phyloP scores from a whole-genome alignment of 495 filamentous ascomycete genomes.

The Clavariopsis aquatica region DNA sequence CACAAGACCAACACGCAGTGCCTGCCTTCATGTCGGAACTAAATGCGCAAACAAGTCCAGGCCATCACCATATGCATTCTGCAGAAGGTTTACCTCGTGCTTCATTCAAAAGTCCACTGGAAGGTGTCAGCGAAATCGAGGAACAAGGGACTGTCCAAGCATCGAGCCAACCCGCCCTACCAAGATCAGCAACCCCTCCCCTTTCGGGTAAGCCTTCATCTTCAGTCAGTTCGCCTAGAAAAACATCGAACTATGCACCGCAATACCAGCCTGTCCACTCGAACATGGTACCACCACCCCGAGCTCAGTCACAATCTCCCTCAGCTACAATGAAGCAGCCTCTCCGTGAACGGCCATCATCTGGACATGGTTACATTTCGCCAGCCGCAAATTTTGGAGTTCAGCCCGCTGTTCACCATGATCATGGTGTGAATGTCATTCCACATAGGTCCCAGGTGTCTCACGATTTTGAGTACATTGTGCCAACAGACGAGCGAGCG shows the following conservation, averaged over 20 bases:
- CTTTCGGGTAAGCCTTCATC: conserved; percentile 42
- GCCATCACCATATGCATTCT: conserved; percentile 35
- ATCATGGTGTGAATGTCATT: conserved; percentile 52
- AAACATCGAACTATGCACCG: conserved; percentile 43
- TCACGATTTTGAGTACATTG: conserved; percentile 46
- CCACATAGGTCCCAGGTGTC: conserved; percentile 46
- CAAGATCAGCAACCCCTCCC: conserved; percentile 35
- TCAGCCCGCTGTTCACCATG: conserved; percentile 40
- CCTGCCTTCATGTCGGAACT: conserved; percentile 45
- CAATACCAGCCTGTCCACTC: conserved; percentile 45
- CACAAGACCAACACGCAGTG: conserved; percentile 33
- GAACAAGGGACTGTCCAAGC: conserved; percentile 18
- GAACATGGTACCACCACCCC: conserved; percentile 57
- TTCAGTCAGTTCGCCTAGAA: conserved; percentile 56
- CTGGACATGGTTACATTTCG: conserved; percentile 60
- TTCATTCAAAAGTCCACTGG: conserved; percentile 19
- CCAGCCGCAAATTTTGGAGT: conserved; percentile 43
- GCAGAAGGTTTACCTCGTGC: conserved; percentile 19
- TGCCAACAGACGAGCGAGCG: conserved; percentile 78
- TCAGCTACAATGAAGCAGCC: conserved; percentile 56
- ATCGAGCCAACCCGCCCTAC: conserved; percentile 31
- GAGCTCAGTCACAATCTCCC: conserved; percentile 88
- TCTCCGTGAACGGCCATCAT: conserved; percentile 66
- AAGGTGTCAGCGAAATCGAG: conserved; percentile 33
- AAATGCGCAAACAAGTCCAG: conserved; percentile 17